Evolutionary conservation across 2,329 filamentous ascomycete genomes (phyloP).

Genomic region (Xylariaceae sp.): DNA sequence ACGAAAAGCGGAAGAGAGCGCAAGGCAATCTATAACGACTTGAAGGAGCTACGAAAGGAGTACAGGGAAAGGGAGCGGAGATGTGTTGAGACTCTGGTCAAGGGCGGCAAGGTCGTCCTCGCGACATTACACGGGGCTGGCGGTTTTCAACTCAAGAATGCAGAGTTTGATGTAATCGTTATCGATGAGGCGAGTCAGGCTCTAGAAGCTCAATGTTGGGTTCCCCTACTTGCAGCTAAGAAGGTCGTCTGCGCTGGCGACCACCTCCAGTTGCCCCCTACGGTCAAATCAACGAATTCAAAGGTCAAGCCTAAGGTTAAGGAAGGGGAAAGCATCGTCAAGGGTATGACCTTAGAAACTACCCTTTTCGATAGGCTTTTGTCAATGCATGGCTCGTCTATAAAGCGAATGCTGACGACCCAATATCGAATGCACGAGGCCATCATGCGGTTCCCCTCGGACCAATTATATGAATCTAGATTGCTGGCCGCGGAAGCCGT

Average conservation of each 20-base stretch:
- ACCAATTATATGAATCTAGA: conserved; percentile 82
- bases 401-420: conserved; percentile 94
- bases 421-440: conserved; percentile 98
- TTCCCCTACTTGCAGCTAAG: conserved; percentile 77
- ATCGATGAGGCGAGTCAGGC: conserved; percentile 97
- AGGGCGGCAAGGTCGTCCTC: conserved; percentile 83
- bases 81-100: conserved; percentile 78
- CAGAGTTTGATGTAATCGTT: conserved; percentile 90
- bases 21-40: conserved; percentile 79
- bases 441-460: conserved; percentile 94
- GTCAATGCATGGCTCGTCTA: conserved; percentile 75
- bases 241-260: conserved; percentile 94
- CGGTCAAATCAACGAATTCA: conserved; percentile 79
- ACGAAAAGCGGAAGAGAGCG: conserved; percentile 81
- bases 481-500: conserved; percentile 83
- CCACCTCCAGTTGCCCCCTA: conserved; percentile 91
- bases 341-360: conserved; percentile 74
- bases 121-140: conserved; percentile 93
- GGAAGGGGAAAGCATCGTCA: conserved; percentile 48
- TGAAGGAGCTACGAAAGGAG: conserved; percentile 86
- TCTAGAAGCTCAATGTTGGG: conserved; percentile 96
- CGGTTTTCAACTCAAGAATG: conserved; percentile 77
- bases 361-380: conserved; percentile 93
- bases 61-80: conserved; percentile 83
- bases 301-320: conserved; percentile 44